A percentile compares a stretch with the other conserved stretches of the same genome.
Conservation (phyloP, 2,329 filamentous ascomycete genomes). For the Aspergillus fumigatus region DNA sequence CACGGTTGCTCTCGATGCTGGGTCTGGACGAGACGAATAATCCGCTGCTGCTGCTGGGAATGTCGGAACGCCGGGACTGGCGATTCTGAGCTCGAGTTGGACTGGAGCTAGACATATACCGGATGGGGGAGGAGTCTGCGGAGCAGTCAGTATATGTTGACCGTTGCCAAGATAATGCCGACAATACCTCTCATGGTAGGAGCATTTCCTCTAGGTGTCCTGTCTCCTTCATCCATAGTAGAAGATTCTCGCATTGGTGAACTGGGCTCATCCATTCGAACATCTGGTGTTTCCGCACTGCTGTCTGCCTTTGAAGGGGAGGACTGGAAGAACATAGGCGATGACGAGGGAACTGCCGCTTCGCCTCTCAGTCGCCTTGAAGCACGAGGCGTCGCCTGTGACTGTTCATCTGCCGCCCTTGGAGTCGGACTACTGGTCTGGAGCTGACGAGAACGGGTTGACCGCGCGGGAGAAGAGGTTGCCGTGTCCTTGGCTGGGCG, state of each 20-base stretch:
- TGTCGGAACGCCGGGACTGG: conserved; percentile 61
- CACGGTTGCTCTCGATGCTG: conserved; percentile 45
- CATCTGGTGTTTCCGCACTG: conserved; percentile 36
- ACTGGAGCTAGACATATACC: conserved; percentile 86
- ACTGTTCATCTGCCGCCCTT: conserved; percentile 12
- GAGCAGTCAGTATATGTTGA: conserved; percentile 1
- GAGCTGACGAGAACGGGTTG: conserved; percentile 28
- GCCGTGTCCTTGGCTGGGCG: conserved; percentile 37
- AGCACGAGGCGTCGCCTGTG: conserved; percentile 44
- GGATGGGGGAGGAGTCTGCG: conserved; percentile 84
- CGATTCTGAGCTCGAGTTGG: conserved; percentile 58
- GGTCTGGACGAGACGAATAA: conserved; percentile 69
- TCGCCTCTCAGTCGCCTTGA: conserved; percentile 39
- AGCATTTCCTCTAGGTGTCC: conserved; percentile 39
- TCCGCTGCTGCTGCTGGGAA: conserved; percentile 77
- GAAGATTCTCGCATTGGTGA: conserved; percentile 43
- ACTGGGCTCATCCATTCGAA: conserved; percentile 42
- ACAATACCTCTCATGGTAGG: conserved; percentile 37
- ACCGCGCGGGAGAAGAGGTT: conserved; percentile 36
- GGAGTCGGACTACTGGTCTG: conserved; percentile 30
- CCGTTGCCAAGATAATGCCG: not conserved
- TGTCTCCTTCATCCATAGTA: conserved; percentile 38
- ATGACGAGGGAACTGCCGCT: conserved; percentile 58
- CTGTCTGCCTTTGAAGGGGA: conserved; percentile 48
- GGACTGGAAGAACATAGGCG: conserved; percentile 72